Evolutionary conservation across 1,139 yeast species (phyloP), one percentile per base, ranked within the genome.

Genomic region (Sugiyamaella pinicola): DNA sequence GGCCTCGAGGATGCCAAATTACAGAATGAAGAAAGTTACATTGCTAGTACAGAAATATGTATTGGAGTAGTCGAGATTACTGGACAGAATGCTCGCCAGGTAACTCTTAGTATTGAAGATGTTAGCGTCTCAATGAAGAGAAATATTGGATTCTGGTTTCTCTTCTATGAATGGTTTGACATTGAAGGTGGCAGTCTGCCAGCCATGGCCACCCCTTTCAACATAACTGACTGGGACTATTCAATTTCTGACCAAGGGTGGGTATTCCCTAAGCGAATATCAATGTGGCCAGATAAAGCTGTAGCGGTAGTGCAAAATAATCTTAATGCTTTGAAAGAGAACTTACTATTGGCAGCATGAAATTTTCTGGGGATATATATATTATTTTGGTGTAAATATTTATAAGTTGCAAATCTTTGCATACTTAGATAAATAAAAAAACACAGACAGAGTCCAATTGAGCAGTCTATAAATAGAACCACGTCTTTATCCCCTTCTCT

Each of bases 321-420:
- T 35, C 28, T 45, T 22, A 62, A 19, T 26, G 37, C 34, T 42
- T 50, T 17, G 37, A 48, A 43, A 22, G 28, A 42, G 31, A 42
- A 19, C 10, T 12, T 42, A 19, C 18, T 28, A 18, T 7, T 35
- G 4, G 17, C 21, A 15, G 9, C 21, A 17, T 35, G n/a, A n/a
- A n/a, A n/a, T n/a, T n/a, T n/a, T n/a, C n/a, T n/a, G n/a, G n/a
- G n/a, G n/a, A n/a, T n/a, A n/a, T n/a, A n/a, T n/a, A n/a, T n/a
- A n/a, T n/a, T n/a, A n/a, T n/a, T n/a, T n/a, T n/a, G n/a, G n/a
- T n/a, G n/a, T n/a, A n/a, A n/a, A n/a, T n/a, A n/a, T n/a, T n/a
- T n/a, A n/a, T n/a, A n/a, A n/a, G n/a, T n/a, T n/a, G n/a, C n/a
- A n/a, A n/a, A n/a, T n/a, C n/a, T n/a, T n/a, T n/a, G n/a, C n/a